phyloP scores from a whole-genome alignment of 2,329 filamentous ascomycete genomes.

The Xylariomycetidae sp. region DNA sequence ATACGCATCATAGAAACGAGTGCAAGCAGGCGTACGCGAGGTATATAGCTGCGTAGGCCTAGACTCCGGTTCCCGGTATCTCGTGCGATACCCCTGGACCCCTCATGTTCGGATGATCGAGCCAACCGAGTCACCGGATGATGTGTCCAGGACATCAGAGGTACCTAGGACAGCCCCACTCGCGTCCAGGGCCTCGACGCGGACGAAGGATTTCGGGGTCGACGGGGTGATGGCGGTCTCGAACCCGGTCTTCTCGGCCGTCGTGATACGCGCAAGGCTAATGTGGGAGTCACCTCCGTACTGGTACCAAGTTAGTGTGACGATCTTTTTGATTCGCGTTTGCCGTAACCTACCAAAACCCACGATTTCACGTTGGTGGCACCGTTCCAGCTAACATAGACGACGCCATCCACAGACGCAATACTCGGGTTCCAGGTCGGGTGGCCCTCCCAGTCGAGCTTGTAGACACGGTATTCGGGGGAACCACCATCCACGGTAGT shows the following conservation, averaged over 20 bases:
- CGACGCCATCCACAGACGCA: slow-evolving; percentile 15
- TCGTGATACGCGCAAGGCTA: slow-evolving; percentile 6
- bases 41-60: too few species aligned
- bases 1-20: too few species aligned
- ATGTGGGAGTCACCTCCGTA: slow-evolving; percentile 11
- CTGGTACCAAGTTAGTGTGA: slow-evolving; percentile 5
- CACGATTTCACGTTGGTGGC: slow-evolving; percentile 33
- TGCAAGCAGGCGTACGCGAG: too few species aligned
- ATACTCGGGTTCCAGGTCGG: slow-evolving; percentile 22
- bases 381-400: slow-evolving; percentile 40
- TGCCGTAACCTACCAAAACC: slow-evolving; percentile 22
- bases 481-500: slow-evolving; percentile 29
- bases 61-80: too few species aligned
- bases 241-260: slow-evolving; percentile 12
- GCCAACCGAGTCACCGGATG: slow-evolving; percentile 11
- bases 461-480: slow-evolving; percentile 47
- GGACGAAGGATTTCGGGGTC: slow-evolving; percentile 8
- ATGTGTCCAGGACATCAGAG: slow-evolving; percentile 14
- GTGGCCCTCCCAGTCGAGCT: slow-evolving; percentile 44
- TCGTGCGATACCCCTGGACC: background rate
- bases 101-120: slow-evolving; percentile 9
- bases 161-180: slow-evolving; percentile 11
- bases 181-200: slow-evolving; percentile 11
- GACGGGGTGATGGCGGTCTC: slow-evolving; percentile 14
- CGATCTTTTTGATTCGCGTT: too few species aligned